These are phyloP conservation scores for Neofusicoccum ribis DNA, from an alignment of 2,329 filamentous ascomycete species.

Conservation along the genomic window DNA sequence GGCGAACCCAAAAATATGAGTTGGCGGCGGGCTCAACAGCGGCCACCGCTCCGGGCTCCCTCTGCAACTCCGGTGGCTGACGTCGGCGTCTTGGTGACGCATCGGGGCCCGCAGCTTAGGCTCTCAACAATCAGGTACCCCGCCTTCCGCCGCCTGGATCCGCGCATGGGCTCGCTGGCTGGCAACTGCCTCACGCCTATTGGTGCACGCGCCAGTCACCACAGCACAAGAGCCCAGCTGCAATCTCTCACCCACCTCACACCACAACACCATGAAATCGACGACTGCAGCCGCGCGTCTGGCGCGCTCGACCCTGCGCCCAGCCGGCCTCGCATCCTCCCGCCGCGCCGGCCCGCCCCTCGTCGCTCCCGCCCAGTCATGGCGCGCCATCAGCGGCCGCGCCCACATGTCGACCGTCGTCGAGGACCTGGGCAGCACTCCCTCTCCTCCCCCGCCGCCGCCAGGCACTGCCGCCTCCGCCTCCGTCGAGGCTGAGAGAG, in stretches of 20 bases:
- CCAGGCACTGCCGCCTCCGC: neutral
- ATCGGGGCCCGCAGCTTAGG: neutral
- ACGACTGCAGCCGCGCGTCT: neutral
- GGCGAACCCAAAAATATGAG: neutral
- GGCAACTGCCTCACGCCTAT: neutral
- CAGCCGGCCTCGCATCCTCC: neutral
- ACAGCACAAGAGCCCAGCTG: neutral
- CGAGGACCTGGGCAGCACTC: constrained; percentile 6
- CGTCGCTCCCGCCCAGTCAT: neutral
- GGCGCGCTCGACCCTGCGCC: neutral
- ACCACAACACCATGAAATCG: constrained; percentile 6
- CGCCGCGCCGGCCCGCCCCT: neutral
- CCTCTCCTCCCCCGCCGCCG: constrained; percentile 10
- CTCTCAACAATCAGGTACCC: constrained; percentile 11
- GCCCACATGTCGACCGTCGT: constrained; percentile 18
- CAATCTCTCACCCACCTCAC: neutral
- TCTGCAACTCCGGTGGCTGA: neutral
- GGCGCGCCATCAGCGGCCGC: constrained; percentile 9
- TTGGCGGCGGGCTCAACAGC: neutral
- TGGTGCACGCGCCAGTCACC: neutral
- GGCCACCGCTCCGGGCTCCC: neutral
- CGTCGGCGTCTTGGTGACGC: neutral
- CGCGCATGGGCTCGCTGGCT: neutral
- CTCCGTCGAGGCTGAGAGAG: constrained; percentile 9
- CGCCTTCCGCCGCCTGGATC: neutral